These are phyloP conservation scores for Venturia effusa DNA, from an alignment of 2,329 filamentous ascomycete genomes.

Conservation along the genomic window DNA sequence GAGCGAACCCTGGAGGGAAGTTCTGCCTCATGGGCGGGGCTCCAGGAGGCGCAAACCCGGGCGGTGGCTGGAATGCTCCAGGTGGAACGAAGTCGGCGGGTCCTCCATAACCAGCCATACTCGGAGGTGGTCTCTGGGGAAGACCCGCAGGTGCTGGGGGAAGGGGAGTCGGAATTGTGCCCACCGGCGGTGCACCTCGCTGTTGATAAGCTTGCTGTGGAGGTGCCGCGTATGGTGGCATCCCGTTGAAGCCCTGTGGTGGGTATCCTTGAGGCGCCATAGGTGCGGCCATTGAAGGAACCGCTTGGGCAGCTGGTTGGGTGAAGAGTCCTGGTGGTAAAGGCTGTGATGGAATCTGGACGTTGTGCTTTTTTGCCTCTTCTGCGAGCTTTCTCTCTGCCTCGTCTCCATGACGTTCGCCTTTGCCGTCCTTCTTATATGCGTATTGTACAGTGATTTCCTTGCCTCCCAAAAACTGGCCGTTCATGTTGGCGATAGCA, in stretches of 20 bases:
- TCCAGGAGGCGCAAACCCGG: constrained; percentile 5
- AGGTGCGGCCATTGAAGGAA: neutral
- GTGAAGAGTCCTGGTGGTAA: constrained; percentile 62
- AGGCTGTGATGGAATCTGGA: constrained; percentile 68
- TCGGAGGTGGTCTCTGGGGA: constrained; percentile 60
- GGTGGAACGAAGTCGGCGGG: constrained; percentile 37
- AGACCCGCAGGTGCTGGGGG: constrained; percentile 49
- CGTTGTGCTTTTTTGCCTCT: constrained; percentile 89
- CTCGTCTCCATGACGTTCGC: constrained; percentile 87
- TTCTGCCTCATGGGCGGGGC: neutral
- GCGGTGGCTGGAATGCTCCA: constrained; percentile 26
- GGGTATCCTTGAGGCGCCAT: constrained; percentile 15
- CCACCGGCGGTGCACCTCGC: constrained; percentile 28
- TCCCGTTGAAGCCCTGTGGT: constrained; percentile 2
- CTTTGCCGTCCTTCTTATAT: constrained; percentile 98
- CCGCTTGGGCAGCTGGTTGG: constrained; percentile 18
- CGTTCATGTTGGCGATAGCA: constrained; percentile 85
- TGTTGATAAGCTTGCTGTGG: constrained; percentile 24
- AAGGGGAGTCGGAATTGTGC: constrained; percentile 35
- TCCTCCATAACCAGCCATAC: constrained; percentile 57
- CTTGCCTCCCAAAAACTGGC: constrained; percentile 94
- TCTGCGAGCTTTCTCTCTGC: constrained; percentile 86
- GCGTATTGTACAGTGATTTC: constrained; percentile 95
- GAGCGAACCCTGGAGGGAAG: constrained; percentile 9
- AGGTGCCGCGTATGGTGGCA: constrained; percentile 3